Evolutionary conservation across 2,329 filamentous ascomycete genomes (phyloP).

Genomic region (Colletotrichum sp.): DNA sequence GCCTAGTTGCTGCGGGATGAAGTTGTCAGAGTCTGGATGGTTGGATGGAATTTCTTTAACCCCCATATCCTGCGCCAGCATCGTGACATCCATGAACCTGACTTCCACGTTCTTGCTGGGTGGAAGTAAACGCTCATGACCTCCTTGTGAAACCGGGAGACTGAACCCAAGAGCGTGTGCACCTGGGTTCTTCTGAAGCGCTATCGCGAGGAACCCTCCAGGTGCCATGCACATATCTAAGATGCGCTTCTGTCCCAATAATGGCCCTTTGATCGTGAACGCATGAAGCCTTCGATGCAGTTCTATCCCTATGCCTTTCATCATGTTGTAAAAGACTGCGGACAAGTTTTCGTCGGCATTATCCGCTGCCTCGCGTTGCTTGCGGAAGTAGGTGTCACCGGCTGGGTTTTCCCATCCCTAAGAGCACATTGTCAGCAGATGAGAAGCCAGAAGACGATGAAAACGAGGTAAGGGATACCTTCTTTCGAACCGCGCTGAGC

Average conservation of each 20-base stretch:
- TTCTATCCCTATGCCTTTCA: slow-evolving; percentile 46
- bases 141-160: slow-evolving; percentile 43
- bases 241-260: slow-evolving; percentile 30
- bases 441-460: rapidly evolving
- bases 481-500: not conserved
- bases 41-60: slow-evolving; percentile 31
- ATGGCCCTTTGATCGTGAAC: slow-evolving; percentile 23
- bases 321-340: slow-evolving; percentile 43
- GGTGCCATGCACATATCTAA: slow-evolving; percentile 64
- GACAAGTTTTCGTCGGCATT: slow-evolving; percentile 25
- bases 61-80: slow-evolving; percentile 53
- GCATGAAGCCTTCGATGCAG: slow-evolving; percentile 39
- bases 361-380: slow-evolving; percentile 43
- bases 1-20: slow-evolving; percentile 31
- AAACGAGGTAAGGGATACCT: not conserved
- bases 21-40: slow-evolving; percentile 34
- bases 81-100: slow-evolving; percentile 51
- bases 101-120: slow-evolving; percentile 19
- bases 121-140: slow-evolving; percentile 40
- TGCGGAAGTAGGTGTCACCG: slow-evolving; percentile 47
- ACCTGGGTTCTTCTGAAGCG: slow-evolving; percentile 37
- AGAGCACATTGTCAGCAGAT: not conserved
- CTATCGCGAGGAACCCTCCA: slow-evolving; percentile 51
- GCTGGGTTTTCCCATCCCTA: slow-evolving; percentile 50
- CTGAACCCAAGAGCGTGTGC: slow-evolving; percentile 40